Evolutionary conservation across 2,329 filamentous ascomycete genomes (phyloP), one percentile per base, ranked within the genome.

Genomic region (Seiridium cupressi): DNA sequence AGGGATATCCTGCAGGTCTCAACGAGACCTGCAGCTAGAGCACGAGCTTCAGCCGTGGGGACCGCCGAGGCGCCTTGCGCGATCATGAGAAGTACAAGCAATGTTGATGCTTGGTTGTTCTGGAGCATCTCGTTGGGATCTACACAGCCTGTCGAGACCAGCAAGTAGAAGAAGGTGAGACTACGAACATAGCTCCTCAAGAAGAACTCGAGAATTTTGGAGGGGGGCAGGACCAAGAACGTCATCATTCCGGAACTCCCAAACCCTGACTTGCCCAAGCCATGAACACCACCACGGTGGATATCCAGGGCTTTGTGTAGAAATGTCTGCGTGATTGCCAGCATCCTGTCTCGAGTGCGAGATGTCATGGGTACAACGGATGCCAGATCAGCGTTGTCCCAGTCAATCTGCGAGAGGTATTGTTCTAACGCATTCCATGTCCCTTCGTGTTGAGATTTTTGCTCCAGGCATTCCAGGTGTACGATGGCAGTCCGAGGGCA

Each of bases 1-100:
- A 91, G 79, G 1, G 87, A 89, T 65, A 91, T 89, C 47, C 88
- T 86, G 69, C 88, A 90, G 3, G 87, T 89, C 72, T 91, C 89
- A 0, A 86, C 87, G 59, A 91, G 74, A 0, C 88, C 88, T 1
- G 85, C 85, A 4, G 87, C 86, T 10, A 91, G 76, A 70, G 84
- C 86, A 46, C 87, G 79, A 2, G 88, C 87, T 73, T 90, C 88
- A 1, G 84, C 77, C 44, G 84, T 86, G 3, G 87, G 84, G 55
- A 89, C 84, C n/a, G 83, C 81, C 60, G 86, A 85, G 8, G 88
- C 88, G 13, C 88, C 89, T 66, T 89, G 87, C 1, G 88, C 88
- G 59, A 91, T 88, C 88, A 91, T 90, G 70, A 91, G 81, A 31
- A 91, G 76, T 1, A 91, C 81, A 10, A 91, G 76, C 36, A 91